Conservation (phyloP, 2,329 filamentous ascomycete genomes). For the Monilinia polystroma region DNA sequence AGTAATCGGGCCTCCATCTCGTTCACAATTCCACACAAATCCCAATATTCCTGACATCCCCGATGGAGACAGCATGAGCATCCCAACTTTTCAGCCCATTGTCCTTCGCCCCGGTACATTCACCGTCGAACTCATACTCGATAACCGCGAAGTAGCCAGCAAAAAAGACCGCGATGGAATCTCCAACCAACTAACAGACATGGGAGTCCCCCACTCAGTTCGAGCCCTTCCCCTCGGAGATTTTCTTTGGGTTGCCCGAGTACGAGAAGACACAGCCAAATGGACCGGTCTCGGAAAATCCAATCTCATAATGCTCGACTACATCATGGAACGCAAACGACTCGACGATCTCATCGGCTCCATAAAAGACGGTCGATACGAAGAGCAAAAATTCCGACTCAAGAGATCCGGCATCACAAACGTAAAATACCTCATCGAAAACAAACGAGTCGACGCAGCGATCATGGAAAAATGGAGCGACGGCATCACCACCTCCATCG, state of each 20-base stretch:
- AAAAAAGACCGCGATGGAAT: constrained; percentile 76
- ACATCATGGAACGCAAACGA: constrained; percentile 78
- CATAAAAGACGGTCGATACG: constrained; percentile 79
- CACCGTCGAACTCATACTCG: constrained; percentile 69
- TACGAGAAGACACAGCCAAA: constrained; percentile 47
- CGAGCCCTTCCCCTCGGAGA: constrained; percentile 72
- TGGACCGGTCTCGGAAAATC: constrained; percentile 60
- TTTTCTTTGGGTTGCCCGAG: constrained; percentile 75
- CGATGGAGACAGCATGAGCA: constrained; percentile 31
- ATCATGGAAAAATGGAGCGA: constrained; percentile 60
- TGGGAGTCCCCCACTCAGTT: constrained; percentile 53
- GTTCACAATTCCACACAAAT: background rate
- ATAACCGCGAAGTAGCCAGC: constrained; percentile 71
- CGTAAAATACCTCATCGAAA: constrained; percentile 76
- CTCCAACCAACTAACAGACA: constrained; percentile 58
- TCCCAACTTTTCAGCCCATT: constrained; percentile 55
- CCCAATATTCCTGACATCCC: constrained; percentile 28
- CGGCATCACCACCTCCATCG: constrained; percentile 72
- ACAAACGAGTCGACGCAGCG: constrained; percentile 60
- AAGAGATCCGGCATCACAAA: constrained; percentile 70
- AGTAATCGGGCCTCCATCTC: background rate
- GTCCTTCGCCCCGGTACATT: constrained; percentile 64
- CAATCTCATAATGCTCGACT: constrained; percentile 72
- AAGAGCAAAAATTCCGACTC: constrained; percentile 81
- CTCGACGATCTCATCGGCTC: constrained; percentile 77